Percentiles rank a stretch among this genome's conserved stretches.
Conservation (phyloP, 2,329 filamentous ascomycete species). For the Aspergillus calidoustus region DNA sequence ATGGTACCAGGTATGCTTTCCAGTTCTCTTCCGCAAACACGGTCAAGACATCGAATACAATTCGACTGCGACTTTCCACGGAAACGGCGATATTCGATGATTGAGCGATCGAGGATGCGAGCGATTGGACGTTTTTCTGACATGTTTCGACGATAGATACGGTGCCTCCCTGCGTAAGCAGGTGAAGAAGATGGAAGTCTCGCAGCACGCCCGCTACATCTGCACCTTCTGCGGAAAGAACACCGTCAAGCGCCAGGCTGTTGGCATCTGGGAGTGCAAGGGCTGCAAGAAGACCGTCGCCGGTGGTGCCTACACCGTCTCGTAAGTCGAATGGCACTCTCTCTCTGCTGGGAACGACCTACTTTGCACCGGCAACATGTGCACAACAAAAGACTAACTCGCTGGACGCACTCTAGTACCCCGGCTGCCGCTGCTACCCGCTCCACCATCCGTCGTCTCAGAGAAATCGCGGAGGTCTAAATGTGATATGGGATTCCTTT, state of each 20-base stretch:
- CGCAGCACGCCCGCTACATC: slow-evolving; percentile 95
- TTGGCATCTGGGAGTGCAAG: slow-evolving; percentile 97
- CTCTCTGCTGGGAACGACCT: not conserved
- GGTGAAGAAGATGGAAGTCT: slow-evolving; percentile 99
- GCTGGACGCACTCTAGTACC: slow-evolving; percentile 61
- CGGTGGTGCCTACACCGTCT: slow-evolving; percentile 91
- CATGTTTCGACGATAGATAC: slow-evolving; percentile 64
- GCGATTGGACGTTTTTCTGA: slow-evolving; percentile 26
- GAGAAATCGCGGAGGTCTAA: slow-evolving; percentile 91
- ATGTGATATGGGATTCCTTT: slow-evolving; percentile 42
- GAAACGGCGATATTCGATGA: slow-evolving; percentile 23
- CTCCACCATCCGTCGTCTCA: slow-evolving; percentile 94
- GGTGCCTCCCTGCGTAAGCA: slow-evolving; percentile 99
- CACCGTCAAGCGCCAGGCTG: slow-evolving; percentile 85
- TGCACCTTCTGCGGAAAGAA: slow-evolving; percentile 99
- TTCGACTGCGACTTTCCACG: slow-evolving; percentile 19
- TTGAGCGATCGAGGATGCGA: slow-evolving; percentile 20
- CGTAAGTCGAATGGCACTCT: slow-evolving; percentile 68
- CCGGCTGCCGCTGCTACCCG: slow-evolving; percentile 91
- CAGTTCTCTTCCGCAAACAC: slow-evolving; percentile 27
- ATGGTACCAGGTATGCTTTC: slow-evolving; percentile 83
- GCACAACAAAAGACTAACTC: slow-evolving; percentile 18
- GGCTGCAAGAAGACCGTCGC: slow-evolving; percentile 93
- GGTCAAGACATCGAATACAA: slow-evolving; percentile 21
- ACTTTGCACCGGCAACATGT: not conserved